Evolutionary conservation across 1,284 basidiomycete genomes (phyloP).

Genomic region (Sanghuangporus baumii): DNA sequence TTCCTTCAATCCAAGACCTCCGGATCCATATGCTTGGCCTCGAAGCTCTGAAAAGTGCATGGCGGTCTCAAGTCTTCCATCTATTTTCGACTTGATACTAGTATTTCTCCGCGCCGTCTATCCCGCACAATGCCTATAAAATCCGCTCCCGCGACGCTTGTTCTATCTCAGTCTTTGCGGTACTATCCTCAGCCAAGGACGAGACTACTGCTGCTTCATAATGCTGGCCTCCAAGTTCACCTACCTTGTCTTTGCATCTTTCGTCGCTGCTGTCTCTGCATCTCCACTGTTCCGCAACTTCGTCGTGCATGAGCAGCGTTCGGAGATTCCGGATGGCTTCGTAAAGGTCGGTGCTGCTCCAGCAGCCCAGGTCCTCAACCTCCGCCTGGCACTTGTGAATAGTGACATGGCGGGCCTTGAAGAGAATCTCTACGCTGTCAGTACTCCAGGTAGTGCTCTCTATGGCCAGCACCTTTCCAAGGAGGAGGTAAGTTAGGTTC

Average conservation of each 20-base stretch:
- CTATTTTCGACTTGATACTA: not conserved
- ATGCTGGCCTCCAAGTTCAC: slow-evolving; percentile 8
- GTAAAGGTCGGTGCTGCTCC: slow-evolving; percentile 21
- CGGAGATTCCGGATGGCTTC: slow-evolving; percentile 22
- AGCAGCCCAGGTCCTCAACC: slow-evolving; percentile 19
- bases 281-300: slow-evolving; percentile 13
- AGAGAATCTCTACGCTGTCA: slow-evolving; percentile 24
- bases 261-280: slow-evolving; percentile 11
- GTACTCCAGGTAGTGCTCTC: slow-evolving; percentile 23
- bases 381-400: slow-evolving; percentile 24
- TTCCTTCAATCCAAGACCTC: not conserved
- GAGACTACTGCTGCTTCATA: not conserved
- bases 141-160: not conserved
- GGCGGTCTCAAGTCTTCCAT: not conserved
- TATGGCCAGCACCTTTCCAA: slow-evolving; percentile 28
- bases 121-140: not conserved
- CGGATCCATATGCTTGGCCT: not conserved
- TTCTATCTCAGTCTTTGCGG: not conserved
- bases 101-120: not conserved
- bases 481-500: slow-evolving; percentile 21
- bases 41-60: not conserved
- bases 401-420: slow-evolving; percentile 23
- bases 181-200: not conserved
- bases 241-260: slow-evolving; percentile 9
- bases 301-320: slow-evolving; percentile 23